Evolutionary conservation across 768 basidiomycete genomes (phyloP).

Genomic region (Mycena latifolia): DNA sequence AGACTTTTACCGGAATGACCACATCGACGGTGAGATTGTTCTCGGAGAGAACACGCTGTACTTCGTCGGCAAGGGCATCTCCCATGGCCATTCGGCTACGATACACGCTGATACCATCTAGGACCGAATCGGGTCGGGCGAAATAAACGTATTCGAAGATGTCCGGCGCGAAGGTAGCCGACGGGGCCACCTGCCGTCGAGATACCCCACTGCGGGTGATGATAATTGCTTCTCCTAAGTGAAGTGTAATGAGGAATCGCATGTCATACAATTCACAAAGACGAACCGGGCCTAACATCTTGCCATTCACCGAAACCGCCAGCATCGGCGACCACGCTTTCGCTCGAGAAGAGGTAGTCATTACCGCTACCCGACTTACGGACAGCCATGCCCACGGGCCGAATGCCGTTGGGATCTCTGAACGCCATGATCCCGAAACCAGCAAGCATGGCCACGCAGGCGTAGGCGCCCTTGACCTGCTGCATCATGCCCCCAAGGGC

Average conservation of each 20-base stretch:
- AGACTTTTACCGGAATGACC: constrained; percentile 87
- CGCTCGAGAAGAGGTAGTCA: constrained; percentile 94
- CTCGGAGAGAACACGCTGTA: constrained; percentile 76
- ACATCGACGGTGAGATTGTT: constrained; percentile 87
- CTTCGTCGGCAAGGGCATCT: constrained; percentile 91
- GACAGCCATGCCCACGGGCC: constrained; percentile 89
- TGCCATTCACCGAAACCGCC: constrained; percentile 93
- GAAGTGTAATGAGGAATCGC: constrained; percentile 20
- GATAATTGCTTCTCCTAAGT: constrained; percentile 92
- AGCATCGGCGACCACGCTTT: constrained; percentile 97
- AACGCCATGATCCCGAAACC: constrained; percentile 99
- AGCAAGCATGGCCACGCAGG: constrained; percentile 98
- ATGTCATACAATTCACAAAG: constrained; percentile 5
- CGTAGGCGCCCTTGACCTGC: constrained; percentile 93
- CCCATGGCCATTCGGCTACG: constrained; percentile 99
- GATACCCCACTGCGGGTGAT: constrained; percentile 87
- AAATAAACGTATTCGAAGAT: constrained; percentile 99
- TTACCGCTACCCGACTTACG: constrained; percentile 69
- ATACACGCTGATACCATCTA: constrained; percentile 98
- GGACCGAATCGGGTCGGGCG: constrained; percentile 96
- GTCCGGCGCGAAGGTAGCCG: constrained; percentile 91
- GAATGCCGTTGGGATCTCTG: constrained; percentile 97
- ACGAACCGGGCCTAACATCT: constrained; percentile 89
- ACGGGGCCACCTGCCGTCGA: constrained; percentile 77
- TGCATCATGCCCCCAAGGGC: constrained; percentile 92